These are phyloP conservation scores for Kwoniella europaea DNA, from an alignment of 768 basidiomycete species.

Conservation along the genomic window DNA sequence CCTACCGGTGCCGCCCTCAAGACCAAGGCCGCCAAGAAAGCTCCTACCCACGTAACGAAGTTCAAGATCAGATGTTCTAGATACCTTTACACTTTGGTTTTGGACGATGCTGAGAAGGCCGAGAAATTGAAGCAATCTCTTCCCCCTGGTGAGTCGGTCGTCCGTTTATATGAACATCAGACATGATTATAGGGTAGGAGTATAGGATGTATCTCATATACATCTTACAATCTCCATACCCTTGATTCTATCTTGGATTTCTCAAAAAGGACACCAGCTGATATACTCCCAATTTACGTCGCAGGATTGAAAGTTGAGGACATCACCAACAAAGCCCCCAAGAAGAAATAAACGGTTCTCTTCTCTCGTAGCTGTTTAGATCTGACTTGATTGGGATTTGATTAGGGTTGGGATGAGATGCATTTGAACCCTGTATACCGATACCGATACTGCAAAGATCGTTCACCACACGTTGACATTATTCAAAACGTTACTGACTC, in stretches of 20 bases:
- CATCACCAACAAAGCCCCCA: slow-evolving; percentile 52
- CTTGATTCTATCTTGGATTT: too few species aligned
- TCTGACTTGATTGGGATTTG: background rate
- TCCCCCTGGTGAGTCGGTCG: slow-evolving; percentile 76
- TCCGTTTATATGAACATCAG: background rate
- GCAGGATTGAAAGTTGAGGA: slow-evolving; percentile 56
- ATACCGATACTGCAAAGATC: background rate
- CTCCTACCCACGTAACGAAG: slow-evolving; percentile 67
- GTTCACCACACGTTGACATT: too few species aligned
- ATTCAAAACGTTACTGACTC: too few species aligned
- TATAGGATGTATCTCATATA: background rate
- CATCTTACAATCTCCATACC: too few species aligned
- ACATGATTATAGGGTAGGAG: background rate
- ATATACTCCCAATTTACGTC: background rate
- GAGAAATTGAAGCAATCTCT: slow-evolving; percentile 95
- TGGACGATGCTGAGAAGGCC: slow-evolving; percentile 97
- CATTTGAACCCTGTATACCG: slow-evolving; percentile 36
- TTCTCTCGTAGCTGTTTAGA: background rate
- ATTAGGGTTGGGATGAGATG: slow-evolving; percentile 18
- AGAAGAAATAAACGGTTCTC: slow-evolving; percentile 54
- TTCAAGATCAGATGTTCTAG: slow-evolving; percentile 98
- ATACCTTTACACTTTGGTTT: slow-evolving; percentile 82
- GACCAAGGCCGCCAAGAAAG: slow-evolving; percentile 47
- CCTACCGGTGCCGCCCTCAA: slow-evolving; percentile 48
- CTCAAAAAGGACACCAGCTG: background rate